Percentiles rank a stretch among this genome's conserved stretches.
Conservation (phyloP, 805 yeast species). For the Maudiozyma barnettii region DNA sequence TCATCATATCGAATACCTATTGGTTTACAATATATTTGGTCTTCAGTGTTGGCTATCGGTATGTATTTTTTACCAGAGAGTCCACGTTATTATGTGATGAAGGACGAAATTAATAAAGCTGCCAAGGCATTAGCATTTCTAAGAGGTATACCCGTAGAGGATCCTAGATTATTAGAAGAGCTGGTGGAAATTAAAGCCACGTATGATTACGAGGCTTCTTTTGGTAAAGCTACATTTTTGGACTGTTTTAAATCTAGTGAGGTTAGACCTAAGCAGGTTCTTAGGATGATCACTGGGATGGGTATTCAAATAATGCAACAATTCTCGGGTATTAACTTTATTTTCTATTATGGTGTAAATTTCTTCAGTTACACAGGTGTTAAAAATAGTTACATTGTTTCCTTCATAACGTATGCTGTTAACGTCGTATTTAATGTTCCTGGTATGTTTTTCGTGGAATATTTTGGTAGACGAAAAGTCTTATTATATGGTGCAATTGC, state of each 20-base stretch:
- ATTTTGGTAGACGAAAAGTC: slow-evolving; percentile 68
- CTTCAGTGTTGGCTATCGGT: slow-evolving; percentile 50
- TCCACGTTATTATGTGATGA: slow-evolving; percentile 73
- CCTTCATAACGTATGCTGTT: slow-evolving; percentile 71
- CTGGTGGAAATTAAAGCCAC: slow-evolving; percentile 67
- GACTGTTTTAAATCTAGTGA: slow-evolving; percentile 53
- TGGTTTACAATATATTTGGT: slow-evolving; percentile 69
- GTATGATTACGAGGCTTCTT: slow-evolving; percentile 57
- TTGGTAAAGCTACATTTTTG: slow-evolving; percentile 39
- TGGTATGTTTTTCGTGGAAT: slow-evolving; percentile 70
- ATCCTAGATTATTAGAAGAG: slow-evolving; percentile 59
- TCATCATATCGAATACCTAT: slow-evolving; percentile 67
- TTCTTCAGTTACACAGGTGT: slow-evolving; percentile 65
- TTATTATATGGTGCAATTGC: slow-evolving; percentile 65
- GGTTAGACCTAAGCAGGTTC: slow-evolving; percentile 46
- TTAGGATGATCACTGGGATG: slow-evolving; percentile 56
- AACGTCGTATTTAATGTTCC: slow-evolving; percentile 77
- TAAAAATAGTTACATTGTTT: slow-evolving; percentile 45
- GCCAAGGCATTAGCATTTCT: slow-evolving; percentile 54
- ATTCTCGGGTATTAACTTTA: slow-evolving; percentile 82
- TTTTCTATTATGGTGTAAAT: slow-evolving; percentile 80
- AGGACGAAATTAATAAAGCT: slow-evolving; percentile 61
- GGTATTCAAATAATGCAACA: slow-evolving; percentile 74
- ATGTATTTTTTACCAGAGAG: slow-evolving; percentile 79
- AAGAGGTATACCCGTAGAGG: slow-evolving; percentile 55